Evolutionary conservation across 2,329 filamentous ascomycete species (phyloP), one percentile per base, ranked within the genome.

Genomic region (Cladosporium sphaerospermum): DNA sequence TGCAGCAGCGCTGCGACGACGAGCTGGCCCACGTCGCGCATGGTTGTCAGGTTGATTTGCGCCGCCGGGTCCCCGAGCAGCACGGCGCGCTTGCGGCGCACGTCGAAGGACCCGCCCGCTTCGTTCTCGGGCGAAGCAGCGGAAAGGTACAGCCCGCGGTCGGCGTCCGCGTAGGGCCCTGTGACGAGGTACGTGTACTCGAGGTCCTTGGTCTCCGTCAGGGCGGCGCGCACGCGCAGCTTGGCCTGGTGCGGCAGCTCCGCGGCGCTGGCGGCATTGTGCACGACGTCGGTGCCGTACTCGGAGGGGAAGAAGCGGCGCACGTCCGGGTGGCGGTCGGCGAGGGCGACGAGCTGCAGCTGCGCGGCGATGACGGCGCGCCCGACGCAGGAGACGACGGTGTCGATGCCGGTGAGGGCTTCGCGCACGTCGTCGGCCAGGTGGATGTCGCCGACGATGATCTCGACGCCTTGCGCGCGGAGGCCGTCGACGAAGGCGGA

Each of bases 201-300:
- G 23, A 88, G 64, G 7, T 75, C 69, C 59, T 75, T 73, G 11
- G 78, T 62, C 34, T 78, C 76, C 44, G 76, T 74, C 32, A 86
- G 73, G 31, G 78, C 78, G 53, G 77, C 79, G 54, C 85, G 76
- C n/a, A 88, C 82, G 61, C 82, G 80, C 50, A 88, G 75, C 67
- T 89, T 89, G 52, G 75, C 69, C 69, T 88, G 85, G 63, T 89
- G 85, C 2, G 85, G 83, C 62, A 77, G 80, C 68, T 89, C 85
- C 8, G 69, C 60, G 2, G 74, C 73, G 11, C 83, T 86, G 18
- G 75, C 64, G 1, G 80, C 72, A 18, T 56, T 58, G 18, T 75
- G 72, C 63, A 83, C 83, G 44, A 83, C 79, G 62, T 83, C 84
- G 1, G 80, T 86, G 53, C 81, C 81, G 62, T 83, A 87, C 64